These are phyloP conservation scores for Euphorbia peplus DNA, from an alignment of 345 rosid species.

Conservation along the genomic window DNA sequence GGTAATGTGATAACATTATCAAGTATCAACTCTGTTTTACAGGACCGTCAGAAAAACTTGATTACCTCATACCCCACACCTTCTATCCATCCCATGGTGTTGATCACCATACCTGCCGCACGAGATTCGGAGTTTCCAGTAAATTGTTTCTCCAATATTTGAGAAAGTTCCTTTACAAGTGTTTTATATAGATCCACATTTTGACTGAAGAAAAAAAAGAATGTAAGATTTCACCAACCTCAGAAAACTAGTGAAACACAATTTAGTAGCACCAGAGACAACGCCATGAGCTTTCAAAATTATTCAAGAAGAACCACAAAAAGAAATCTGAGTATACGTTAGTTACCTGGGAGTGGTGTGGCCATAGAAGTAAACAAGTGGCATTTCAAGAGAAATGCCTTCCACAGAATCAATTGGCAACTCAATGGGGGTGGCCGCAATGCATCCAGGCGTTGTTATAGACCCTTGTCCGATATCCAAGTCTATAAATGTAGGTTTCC, in stretches of 20 bases:
- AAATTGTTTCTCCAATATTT: slow-evolving; percentile 76
- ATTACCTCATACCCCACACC: slow-evolving; percentile 80
- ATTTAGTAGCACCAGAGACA: not conserved
- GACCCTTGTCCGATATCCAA: slow-evolving; percentile 95
- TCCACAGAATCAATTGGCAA: slow-evolving; percentile 91
- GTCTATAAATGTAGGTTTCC: slow-evolving; percentile 84
- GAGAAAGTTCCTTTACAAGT: slow-evolving; percentile 81
- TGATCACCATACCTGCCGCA: slow-evolving; percentile 91
- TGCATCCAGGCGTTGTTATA: slow-evolving; percentile 75
- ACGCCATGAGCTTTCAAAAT: not conserved
- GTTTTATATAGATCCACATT: slow-evolving; percentile 70
- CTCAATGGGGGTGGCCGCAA: slow-evolving; percentile 91
- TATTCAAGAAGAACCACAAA: not conserved
- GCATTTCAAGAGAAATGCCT: slow-evolving; percentile 88
- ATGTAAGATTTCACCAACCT: not conserved
- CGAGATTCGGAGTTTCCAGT: slow-evolving; percentile 61
- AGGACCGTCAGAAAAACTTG: slow-evolving; percentile 4
- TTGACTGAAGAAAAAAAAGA: slow-evolving; percentile 39
- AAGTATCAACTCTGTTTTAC: not conserved
- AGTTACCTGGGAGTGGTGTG: slow-evolving; percentile 71
- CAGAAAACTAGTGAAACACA: not conserved
- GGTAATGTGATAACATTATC: not conserved
- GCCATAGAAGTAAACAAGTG: slow-evolving; percentile 83
- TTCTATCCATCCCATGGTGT: slow-evolving; percentile 98
- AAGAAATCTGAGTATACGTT: not conserved